Evolutionary conservation across 495 filamentous ascomycete species (phyloP).

Genomic region (Rostrohypoxylon terebratum): DNA sequence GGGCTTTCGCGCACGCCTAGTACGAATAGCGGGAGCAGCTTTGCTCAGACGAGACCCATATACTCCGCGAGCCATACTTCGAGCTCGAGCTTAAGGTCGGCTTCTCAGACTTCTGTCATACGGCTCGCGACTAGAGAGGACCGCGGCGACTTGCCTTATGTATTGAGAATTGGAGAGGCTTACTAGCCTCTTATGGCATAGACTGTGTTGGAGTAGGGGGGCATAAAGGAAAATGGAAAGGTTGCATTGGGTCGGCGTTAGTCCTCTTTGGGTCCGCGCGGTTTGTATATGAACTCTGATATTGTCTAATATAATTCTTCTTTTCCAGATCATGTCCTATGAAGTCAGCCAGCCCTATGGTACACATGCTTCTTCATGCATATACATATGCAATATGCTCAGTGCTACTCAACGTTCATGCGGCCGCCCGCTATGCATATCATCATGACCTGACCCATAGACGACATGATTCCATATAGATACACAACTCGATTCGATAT

Average conservation of each 20-base stretch:
- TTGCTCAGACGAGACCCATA: conserved; percentile 56
- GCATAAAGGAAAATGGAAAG: conserved; percentile 17
- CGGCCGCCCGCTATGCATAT: no score
- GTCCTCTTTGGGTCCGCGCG: not conserved
- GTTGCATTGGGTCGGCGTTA: conserved; percentile 31
- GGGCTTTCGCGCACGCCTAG: conserved; percentile 50
- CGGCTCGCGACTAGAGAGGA: conserved; percentile 55
- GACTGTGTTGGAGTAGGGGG: not conserved
- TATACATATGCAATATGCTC: no score
- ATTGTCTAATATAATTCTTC: conserved; percentile 27
- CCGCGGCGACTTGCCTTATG: conserved; percentile 55
- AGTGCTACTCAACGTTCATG: no score
- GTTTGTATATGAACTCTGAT: conserved; percentile 34
- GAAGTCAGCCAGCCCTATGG: not conserved
- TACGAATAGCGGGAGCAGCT: conserved; percentile 53
- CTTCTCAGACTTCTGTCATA: conserved; percentile 54
- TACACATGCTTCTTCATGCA: not conserved
- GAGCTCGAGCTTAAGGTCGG: conserved; percentile 55
- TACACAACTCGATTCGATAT: no score
- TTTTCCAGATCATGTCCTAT: not conserved
- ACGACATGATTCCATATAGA: no score
- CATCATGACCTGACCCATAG: no score
- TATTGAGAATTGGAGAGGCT: conserved; percentile 49
- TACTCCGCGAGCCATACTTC: conserved; percentile 56
- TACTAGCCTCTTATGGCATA: conserved; percentile 11